These are phyloP conservation scores for Hymenoscyphus occultus DNA, from an alignment of 2,329 filamentous ascomycete species.

Conservation along the genomic window DNA sequence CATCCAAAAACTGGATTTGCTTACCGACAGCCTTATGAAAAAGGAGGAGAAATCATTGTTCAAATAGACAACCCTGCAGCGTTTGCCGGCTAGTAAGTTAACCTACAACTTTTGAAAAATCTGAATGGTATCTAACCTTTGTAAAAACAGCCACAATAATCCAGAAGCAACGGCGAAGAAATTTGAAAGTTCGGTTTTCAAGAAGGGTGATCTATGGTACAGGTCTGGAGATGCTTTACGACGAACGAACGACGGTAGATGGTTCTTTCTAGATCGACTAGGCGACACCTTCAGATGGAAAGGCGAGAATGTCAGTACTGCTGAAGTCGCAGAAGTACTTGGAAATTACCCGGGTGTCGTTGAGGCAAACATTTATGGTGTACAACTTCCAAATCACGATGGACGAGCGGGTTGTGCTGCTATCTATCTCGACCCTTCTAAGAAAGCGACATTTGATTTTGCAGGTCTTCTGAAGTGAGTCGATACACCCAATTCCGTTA, in stretches of 20 bases:
- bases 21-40: constrained; percentile 57
- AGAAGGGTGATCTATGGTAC: constrained; percentile 63
- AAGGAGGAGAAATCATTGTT: constrained; percentile 76
- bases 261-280: constrained; percentile 68
- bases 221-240: constrained; percentile 65
- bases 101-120: background rate
- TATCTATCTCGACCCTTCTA: constrained; percentile 53
- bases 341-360: constrained; percentile 55
- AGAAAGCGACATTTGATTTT: constrained; percentile 54
- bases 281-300: constrained; percentile 78
- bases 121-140: background rate
- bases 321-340: constrained; percentile 64
- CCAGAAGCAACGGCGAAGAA: constrained; percentile 65
- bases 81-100: constrained; percentile 59
- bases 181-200: constrained; percentile 61
- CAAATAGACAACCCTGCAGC: constrained; percentile 50
- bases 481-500: no score
- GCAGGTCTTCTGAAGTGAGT: constrained; percentile 52
- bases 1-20: constrained; percentile 68
- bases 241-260: constrained; percentile 59
- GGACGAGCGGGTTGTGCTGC: constrained; percentile 66
- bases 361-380: constrained; percentile 70
- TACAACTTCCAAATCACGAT: constrained; percentile 62
- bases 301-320: constrained; percentile 64
- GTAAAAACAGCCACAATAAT: constrained; percentile 51